Conservation (phyloP, 805 yeast species). For the Clavispora asparagi region DNA sequence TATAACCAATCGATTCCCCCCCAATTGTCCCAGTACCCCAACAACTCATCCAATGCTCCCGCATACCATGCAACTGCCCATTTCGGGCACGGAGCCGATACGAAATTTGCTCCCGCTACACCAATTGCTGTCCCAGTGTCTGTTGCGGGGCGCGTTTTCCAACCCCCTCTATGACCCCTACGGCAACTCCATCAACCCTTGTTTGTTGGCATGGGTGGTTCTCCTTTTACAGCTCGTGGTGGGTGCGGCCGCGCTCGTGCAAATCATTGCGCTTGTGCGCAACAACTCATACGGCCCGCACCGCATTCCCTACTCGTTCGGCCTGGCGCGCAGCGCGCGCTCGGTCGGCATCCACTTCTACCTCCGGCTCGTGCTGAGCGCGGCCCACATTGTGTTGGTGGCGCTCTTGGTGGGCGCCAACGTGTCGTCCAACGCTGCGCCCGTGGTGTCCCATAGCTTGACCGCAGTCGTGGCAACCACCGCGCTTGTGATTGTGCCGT, state of each 20-base stretch:
- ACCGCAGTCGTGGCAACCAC: slow-evolving; percentile 7
- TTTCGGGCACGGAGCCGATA: background rate
- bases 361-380: slow-evolving; percentile 2
- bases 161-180: slow-evolving; percentile 21
- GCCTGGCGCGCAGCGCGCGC: slow-evolving; percentile 13
- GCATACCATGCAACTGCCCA: background rate
- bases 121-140: background rate
- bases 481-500: slow-evolving; percentile 14
- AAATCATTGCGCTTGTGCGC: slow-evolving; percentile 12
- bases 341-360: slow-evolving; percentile 13
- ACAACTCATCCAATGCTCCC: background rate
- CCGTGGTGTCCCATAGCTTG: slow-evolving; percentile 3
- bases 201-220: slow-evolving; percentile 18
- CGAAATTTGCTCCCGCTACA: background rate
- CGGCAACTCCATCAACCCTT: slow-evolving; percentile 25
- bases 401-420: background rate
- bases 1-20: background rate
- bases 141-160: background rate
- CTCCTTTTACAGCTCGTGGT: slow-evolving; percentile 7
- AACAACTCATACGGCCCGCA: slow-evolving; percentile 17
- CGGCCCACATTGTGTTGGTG: background rate
- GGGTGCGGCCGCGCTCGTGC: slow-evolving; percentile 13
- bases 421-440: background rate
- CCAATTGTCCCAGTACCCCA: background rate
- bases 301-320: slow-evolving; percentile 20